These are phyloP conservation scores for Viridothelium virens DNA, from an alignment of 495 filamentous ascomycete species.

Conservation along the genomic window DNA sequence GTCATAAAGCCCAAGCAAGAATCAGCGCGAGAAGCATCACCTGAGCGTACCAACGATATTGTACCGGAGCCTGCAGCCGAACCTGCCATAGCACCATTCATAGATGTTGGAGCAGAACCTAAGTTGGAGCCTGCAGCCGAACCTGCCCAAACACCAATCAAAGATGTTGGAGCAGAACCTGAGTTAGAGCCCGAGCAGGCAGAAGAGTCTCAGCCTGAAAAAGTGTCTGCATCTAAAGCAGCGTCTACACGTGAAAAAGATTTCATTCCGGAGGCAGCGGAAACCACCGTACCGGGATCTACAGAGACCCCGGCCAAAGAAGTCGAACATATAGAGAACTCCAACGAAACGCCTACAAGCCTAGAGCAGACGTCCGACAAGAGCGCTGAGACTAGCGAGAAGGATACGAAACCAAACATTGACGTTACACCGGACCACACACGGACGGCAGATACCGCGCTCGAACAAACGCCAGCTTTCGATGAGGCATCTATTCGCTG, in stretches of 20 bases:
- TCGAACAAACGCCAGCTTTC: not conserved
- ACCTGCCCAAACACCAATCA: not conserved
- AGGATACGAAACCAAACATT: not conserved
- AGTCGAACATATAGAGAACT: not conserved
- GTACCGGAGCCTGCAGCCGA: not conserved
- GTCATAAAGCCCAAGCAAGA: not conserved
- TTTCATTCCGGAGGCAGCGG: not conserved
- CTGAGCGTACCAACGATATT: not conserved
- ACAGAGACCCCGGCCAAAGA: not conserved
- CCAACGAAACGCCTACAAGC: not conserved
- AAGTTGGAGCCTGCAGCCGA: not conserved
- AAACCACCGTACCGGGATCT: not conserved
- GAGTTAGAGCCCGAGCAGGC: too few relatives aligned
- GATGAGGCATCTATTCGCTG: not conserved
- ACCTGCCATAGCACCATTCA: not conserved
- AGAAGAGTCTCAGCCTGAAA: too few relatives aligned
- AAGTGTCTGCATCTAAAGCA: too few relatives aligned
- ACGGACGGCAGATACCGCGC: not conserved
- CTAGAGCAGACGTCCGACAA: not conserved
- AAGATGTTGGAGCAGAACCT: too few relatives aligned
- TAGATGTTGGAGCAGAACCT: not conserved
- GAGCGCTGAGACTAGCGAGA: not conserved
- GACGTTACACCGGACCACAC: not conserved
- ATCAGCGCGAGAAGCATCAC: not conserved
- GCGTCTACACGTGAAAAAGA: not conserved